Base-by-base conservation (phyloP, 129 eudicot genomes). In the Silybum marianum region DNA sequence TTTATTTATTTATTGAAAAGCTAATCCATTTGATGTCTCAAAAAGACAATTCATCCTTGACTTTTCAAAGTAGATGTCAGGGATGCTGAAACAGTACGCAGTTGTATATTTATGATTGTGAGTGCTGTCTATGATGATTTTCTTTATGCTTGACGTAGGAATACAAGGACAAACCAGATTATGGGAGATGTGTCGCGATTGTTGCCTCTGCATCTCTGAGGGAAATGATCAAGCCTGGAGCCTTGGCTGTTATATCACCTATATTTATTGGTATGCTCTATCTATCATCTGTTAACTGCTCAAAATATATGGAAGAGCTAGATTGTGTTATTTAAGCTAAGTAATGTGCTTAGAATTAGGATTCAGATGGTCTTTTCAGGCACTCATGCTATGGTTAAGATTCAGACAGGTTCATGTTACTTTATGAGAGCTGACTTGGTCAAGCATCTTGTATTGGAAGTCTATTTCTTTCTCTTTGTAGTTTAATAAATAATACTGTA, bases 151-250 rank as follows among this genome's bases (percentile, higher is more conserved):
- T 38, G 14, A 71, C 48, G 72, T 88, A 95, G 99, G 95, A 91
- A 66, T 95, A 91, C 86, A 91, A 83, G 89, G 99, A 95, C 75
- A 93, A 96, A 83, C 99, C 99, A 39, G 99, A 96, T 87, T 96
- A 96, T 77, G 91, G 92, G 74, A 90, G 98, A 76, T 96, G 99
- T 80, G 99, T 96, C 18, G 93, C 95, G 7, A 96, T 96, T 84
- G 98, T 93, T 44, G 98, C 99, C n/a, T 87, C 98, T 84, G 99
- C 99, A 65, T 96, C 99, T 48, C 76, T 96, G 81, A 93, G 90
- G 88, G 99, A 96, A 90, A 96, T 96, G 99, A 96, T 96, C 74
- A 93, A 93, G 71, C 98, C 99, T 85, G 99, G 99, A 84, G 97
- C 92, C 76, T 87, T 96, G 88, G 99, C 98, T 10, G 90, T 96